Evolutionary conservation across 441 rosid species (phyloP), one percentile per base, ranked within the genome.

Genomic region (Eruca vesicaria): DNA sequence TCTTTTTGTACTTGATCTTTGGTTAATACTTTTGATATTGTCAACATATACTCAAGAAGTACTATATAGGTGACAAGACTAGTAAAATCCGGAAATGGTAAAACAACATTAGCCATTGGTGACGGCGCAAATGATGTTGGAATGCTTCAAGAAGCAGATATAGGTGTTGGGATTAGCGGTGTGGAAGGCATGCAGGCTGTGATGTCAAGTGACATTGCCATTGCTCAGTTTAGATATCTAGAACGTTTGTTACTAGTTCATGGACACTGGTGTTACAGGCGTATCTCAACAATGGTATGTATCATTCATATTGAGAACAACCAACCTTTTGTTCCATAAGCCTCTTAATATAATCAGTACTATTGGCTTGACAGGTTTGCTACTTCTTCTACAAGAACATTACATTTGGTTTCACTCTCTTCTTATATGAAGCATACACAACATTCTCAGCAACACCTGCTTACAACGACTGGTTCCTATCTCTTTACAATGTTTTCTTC

Each of bases 101-200:
- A 77, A 71, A 85, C 88, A 11, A 88, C 92, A 3, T 74, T 88
- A 63, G 90, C 92, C 2, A 83, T 88, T 20, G 92, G 92, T 16
- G 92, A 88, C 73, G 92, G 92, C 29, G 92, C 92, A 18, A 88
- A 88, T 69, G 92, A 88, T 79, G 92, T 88, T n/a, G 92, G 92
- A 63, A 88, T 88, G 92, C 92, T 88, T 75, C 92, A 88, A 68
- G 92, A 88, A 74, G 92, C 92, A 29, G 92, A 88, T 73, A 82
- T 88, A 21, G 92, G 92, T 48, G 64, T 88, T 38, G 92, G 92
- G 18, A 88, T 88, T 35, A 88, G 92, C 52, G 92, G 92, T 31
- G 90, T 86, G 16, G 92, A 88, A 84, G 92, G 92, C 71, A 88
- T 88, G 92, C 98, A 94, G 88, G 92, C 92, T 18, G 92, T 86